Base-by-base conservation (phyloP, 305 asterid genomes). In the Plantago lanceolata region DNA sequence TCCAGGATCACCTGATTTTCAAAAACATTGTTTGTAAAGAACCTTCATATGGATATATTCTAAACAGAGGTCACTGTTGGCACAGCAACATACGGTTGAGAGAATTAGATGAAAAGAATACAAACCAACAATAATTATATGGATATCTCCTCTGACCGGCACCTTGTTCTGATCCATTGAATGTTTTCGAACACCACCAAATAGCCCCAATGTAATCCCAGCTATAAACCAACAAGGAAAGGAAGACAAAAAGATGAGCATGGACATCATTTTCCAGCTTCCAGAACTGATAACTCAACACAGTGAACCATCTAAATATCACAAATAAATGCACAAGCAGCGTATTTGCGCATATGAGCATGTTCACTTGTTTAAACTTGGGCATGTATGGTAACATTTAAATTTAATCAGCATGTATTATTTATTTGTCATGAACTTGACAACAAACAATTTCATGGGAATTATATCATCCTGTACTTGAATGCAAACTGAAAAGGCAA, bases 131-230 rank as follows among this genome's bases (percentile, higher is more conserved):
- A 89, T 68, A 71, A 92, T 82, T 64, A 89, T 81, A 72, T 92
- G 98, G 67, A 92, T 92, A 77, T 92, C 97, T 65, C 98, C 98
- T 79, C 98, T 75, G 63, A 92, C 98, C 29, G 98, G 98, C 19
- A 92, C 98, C 83, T 89, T 92, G 78, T 92, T 92, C 82, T 87
- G 95, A 79, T 92, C 98, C 91, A 75, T 87, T 31, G 98, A 84
- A 76, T 92, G 91, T 85, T 87, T 92, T 61, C 84, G 89, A 55
- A 87, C 97, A 63, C 98, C 97, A 63, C 98, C 96, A 82, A 92
- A 87, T 72, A 87, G 69, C 40, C 95, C 73, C 60, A 92, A 68
- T 33, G 98, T 76, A 62, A 92, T 92, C 75, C 98, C 98, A 26
- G 96, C 98, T 92, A 73, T 75, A 62, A 68, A 71, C 65, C 64